These are phyloP conservation scores for Mycena polygramma DNA, from an alignment of 768 basidiomycete genomes.

Conservation along the genomic window DNA sequence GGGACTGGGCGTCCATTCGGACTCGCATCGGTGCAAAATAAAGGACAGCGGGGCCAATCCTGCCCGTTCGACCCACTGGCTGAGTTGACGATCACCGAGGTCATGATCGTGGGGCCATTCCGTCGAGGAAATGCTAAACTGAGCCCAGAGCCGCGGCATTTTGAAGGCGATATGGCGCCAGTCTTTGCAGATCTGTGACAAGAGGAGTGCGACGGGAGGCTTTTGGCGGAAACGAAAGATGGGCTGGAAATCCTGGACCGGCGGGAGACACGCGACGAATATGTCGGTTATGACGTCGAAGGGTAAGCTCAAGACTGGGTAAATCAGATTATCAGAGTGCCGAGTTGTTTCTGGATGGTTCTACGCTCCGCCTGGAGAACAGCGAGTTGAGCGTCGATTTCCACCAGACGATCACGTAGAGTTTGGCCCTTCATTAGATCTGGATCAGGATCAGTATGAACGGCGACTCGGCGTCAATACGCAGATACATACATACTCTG, in stretches of 20 bases:
- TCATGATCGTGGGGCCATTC: no score
- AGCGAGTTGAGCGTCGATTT: constrained; percentile 9
- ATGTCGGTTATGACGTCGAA: constrained; percentile 1
- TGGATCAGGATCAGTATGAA: neutral
- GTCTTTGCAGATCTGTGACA: neutral
- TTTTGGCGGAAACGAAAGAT: no score
- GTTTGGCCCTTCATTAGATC: constrained; percentile 3
- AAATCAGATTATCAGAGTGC: neutral
- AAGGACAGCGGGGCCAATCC: no score
- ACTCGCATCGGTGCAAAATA: no score
- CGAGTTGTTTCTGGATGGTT: neutral
- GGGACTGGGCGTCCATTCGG: no score
- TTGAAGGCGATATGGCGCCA: constrained; percentile 17
- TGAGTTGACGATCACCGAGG: no score
- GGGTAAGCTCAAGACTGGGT: constrained; percentile 12
- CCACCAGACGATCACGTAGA: constrained; percentile 1
- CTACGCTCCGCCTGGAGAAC: constrained; percentile 12
- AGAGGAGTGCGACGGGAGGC: neutral
- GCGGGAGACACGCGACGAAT: neutral
- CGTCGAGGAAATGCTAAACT: neutral
- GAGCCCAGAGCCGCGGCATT: constrained; percentile 9
- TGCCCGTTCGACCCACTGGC: no score
- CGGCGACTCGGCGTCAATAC: no score
- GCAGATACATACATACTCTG: no score
- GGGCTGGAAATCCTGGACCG: neutral